Conservation (phyloP, 805 yeast species). For the Metschnikowia reukaufii region DNA sequence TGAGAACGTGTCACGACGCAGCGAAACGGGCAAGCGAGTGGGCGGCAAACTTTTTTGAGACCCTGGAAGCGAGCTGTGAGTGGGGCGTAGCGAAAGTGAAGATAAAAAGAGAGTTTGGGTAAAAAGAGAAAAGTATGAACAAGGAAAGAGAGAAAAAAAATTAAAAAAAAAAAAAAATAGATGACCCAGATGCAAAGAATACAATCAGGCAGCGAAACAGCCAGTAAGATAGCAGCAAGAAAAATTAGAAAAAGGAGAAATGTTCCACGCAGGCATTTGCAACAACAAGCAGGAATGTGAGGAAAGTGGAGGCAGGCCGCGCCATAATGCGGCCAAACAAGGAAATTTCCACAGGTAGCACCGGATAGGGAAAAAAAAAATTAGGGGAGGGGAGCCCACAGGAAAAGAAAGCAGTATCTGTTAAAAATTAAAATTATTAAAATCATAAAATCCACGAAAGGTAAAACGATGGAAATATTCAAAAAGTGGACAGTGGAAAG, state of each 20-base stretch:
- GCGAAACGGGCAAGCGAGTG: neutral
- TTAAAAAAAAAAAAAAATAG: neutral
- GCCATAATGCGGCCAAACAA: neutral
- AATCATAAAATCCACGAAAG: no score
- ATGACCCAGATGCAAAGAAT: no score
- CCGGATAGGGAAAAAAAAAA: no score
- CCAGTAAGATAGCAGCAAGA: neutral
- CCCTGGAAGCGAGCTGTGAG: no score
- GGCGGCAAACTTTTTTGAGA: no score
- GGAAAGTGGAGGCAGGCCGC: neutral
- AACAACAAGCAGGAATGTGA: neutral
- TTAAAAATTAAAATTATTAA: no score
- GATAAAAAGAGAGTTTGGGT: neutral
- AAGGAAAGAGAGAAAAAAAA: neutral
- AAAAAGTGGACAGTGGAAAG: no score
- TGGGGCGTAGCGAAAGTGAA: neutral
- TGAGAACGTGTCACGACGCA: slow-evolving; percentile 3
- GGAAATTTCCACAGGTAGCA: neutral
- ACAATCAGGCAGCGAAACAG: no score
- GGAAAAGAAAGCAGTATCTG: no score
- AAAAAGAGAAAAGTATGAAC: neutral
- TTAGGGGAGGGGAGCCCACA: no score
- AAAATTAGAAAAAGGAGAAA: no score
- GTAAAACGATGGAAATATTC: no score
- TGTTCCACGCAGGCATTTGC: neutral